Evolutionary conservation across 164 flowering plant species (phyloP).

Genomic region (Nymphaea colorata): DNA sequence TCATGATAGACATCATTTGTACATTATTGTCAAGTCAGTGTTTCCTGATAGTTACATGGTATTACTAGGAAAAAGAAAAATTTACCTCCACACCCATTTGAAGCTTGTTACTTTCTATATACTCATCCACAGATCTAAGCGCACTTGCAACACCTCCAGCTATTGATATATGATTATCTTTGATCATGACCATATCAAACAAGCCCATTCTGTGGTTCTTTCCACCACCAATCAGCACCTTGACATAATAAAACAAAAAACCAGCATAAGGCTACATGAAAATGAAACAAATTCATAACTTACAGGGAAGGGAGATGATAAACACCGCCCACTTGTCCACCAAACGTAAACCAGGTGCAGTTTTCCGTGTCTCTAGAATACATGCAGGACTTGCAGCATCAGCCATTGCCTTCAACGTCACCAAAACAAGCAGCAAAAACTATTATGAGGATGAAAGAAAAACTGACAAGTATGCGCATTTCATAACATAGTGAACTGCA

Average conservation of each 20-base stretch:
- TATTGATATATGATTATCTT: constrained; percentile 87
- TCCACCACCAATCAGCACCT: constrained; percentile 97
- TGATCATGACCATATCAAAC: constrained; percentile 95
- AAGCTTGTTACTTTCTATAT: constrained; percentile 50
- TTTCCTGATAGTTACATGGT: too few relatives aligned
- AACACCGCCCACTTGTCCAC: constrained; percentile 98
- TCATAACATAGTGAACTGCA: background rate
- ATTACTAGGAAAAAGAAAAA: background rate
- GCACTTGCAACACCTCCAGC: constrained; percentile 80
- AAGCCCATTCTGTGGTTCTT: constrained; percentile 87
- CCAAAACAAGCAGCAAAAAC: background rate
- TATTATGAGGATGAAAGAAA: too few relatives aligned
- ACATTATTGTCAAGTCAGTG: too few relatives aligned
- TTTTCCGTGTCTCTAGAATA: constrained; percentile 90
- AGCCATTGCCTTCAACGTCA: constrained; percentile 65
- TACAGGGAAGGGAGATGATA: constrained; percentile 21
- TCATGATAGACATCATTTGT: too few relatives aligned
- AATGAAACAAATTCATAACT: background rate
- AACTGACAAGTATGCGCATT: background rate
- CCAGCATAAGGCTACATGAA: background rate
- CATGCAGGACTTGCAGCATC: constrained; percentile 80
- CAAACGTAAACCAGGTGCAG: constrained; percentile 94
- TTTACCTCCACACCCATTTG: constrained; percentile 87
- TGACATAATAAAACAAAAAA: constrained; percentile 5
- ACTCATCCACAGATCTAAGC: constrained; percentile 60